Evolutionary conservation across 225 moss, liverwort and hornwort species (phyloP).

Genomic region (Marchantia polymorpha): DNA sequence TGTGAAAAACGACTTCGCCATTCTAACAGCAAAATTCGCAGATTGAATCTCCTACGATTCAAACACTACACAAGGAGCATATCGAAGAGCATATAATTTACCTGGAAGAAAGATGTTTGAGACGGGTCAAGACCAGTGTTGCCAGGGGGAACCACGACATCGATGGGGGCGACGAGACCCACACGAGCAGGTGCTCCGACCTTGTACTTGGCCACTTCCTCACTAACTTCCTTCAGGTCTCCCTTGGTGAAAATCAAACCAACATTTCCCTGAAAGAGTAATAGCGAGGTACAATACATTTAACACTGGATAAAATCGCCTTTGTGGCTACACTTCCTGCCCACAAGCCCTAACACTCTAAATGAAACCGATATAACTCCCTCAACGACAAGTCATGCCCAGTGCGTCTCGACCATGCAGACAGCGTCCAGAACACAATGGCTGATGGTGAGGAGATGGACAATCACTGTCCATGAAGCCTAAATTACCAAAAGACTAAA

Average conservation of each 20-base stretch:
- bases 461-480: no score
- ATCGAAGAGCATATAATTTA: neutral
- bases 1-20: neutral
- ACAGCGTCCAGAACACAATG: no score
- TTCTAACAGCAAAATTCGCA: neutral
- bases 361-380: neutral
- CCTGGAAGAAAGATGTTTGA: constrained; percentile 93
- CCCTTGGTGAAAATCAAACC: constrained; percentile 96
- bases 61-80: neutral
- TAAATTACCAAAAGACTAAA: no score
- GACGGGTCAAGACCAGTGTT: constrained; percentile 95
- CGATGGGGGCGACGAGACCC: constrained; percentile 82
- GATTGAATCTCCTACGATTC: neutral
- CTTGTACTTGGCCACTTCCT: constrained; percentile 85
- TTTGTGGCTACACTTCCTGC: no score
- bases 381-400: no score
- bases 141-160: constrained; percentile 89
- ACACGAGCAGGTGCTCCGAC: constrained; percentile 97
- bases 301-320: neutral
- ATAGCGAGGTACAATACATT: neutral
- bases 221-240: constrained; percentile 87
- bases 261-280: constrained; percentile 66
- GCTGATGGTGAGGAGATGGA: no score
- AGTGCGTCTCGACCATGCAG: no score
- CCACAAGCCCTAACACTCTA: neutral